These are phyloP conservation scores for Paramecium bursaria DNA, from an alignment of 73 alveolate genomes.

Conservation along the genomic window DNA sequence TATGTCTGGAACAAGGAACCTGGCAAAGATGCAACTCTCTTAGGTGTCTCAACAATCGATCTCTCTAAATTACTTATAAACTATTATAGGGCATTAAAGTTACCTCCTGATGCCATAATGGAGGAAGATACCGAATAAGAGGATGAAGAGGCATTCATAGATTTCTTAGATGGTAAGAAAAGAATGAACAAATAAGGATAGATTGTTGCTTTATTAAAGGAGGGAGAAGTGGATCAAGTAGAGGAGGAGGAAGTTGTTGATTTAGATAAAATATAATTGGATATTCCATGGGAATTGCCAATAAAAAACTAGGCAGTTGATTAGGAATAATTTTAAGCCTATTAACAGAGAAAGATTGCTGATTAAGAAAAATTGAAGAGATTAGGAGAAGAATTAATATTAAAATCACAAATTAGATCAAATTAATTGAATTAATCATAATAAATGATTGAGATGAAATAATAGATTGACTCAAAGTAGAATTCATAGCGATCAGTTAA, in stretches of 20 bases:
- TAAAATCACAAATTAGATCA: conserved; percentile 13
- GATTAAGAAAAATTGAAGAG: background rate
- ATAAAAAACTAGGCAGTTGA: conserved; percentile 45
- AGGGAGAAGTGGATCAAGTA: conserved; percentile 8
- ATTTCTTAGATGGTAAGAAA: background rate
- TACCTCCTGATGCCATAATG: conserved; percentile 27
- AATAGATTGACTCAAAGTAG: no score
- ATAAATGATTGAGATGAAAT: no score
- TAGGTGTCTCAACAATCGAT: conserved; percentile 23
- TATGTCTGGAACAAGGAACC: conserved; percentile 47
- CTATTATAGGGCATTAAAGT: background rate
- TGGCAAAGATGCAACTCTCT: background rate
- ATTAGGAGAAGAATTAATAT: conserved; percentile 11
- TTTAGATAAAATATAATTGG: conserved; percentile 32
- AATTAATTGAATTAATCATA: no score
- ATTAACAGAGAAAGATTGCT: background rate
- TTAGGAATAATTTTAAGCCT: background rate
- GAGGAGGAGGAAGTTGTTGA: conserved; percentile 47
- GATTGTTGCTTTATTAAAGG: conserved; percentile 5
- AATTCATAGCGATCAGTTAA: no score
- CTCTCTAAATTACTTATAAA: background rate
- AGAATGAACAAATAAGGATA: background rate
- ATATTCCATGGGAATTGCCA: conserved; percentile 52
- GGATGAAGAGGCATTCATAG: conserved; percentile 39
- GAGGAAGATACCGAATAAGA: conserved; percentile 27